A percentile compares a stretch with the other conserved stretches of the same genome.
Conservation (phyloP, 495 filamentous ascomycete genomes). For the Thozetella sp. region DNA sequence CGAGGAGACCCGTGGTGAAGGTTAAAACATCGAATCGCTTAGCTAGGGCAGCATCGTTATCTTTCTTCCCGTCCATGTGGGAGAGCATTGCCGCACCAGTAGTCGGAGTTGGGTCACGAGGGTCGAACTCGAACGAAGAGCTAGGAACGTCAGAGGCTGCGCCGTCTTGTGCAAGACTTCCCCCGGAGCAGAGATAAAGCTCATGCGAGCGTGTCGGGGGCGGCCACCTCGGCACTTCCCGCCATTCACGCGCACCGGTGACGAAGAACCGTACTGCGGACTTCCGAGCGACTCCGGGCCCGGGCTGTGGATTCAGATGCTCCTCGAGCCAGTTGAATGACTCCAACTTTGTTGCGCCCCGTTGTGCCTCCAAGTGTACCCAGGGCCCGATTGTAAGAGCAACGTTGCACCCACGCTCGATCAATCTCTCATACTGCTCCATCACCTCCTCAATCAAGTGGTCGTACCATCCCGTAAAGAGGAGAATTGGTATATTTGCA, state of each 20-base stretch:
- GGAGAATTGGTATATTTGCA: conserved; percentile 24
- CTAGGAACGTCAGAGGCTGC: conserved; percentile 14
- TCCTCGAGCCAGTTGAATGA: conserved; percentile 8
- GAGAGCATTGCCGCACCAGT: conserved; percentile 10
- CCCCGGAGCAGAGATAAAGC: conserved; percentile 19
- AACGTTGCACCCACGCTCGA: conserved; percentile 11
- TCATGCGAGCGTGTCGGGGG: conserved; percentile 4
- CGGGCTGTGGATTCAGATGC: conserved; percentile 6
- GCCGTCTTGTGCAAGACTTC: conserved; percentile 5
- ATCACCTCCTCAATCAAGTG: conserved; percentile 18
- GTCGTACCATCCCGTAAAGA: conserved; percentile 32
- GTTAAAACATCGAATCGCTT: conserved; percentile 22
- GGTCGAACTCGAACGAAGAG: conserved; percentile 26
- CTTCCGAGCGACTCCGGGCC: not conserved
- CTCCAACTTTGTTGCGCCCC: not conserved
- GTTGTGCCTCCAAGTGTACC: conserved; percentile 6
- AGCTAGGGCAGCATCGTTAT: conserved; percentile 20
- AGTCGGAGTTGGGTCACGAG: conserved; percentile 23
- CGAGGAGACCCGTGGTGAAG: conserved; percentile 25
- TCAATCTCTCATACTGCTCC: conserved; percentile 17
- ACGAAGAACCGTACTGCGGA: conserved; percentile 7
- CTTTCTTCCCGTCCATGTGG: conserved; percentile 6
- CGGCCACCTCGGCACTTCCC: conserved; percentile 9
- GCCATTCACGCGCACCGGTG: conserved; percentile 13
- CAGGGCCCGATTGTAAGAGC: conserved; percentile 11